Base-by-base conservation (phyloP, 192 early-diverging fungal species). In the Bifiguratus adelaidae region DNA sequence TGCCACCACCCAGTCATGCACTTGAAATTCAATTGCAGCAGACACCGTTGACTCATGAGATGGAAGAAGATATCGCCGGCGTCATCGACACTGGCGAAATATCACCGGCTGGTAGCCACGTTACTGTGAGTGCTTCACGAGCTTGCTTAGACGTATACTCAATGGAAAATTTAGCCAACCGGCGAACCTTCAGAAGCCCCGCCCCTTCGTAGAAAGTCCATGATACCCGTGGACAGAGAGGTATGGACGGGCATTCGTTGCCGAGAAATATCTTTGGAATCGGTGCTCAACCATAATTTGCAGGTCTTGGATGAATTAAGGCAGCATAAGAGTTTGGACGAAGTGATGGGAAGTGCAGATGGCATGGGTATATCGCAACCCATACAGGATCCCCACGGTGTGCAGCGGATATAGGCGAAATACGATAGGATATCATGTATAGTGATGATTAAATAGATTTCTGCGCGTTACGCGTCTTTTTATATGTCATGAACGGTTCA, bases 201-300 rank as follows among this genome's bases (percentile, higher is more conserved):
- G 48, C 62, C 63, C 46, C 74, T 77, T 53, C 60, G 74, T 19
- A 49, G 74, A 46, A 77, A 77, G 56, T 77, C 74, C 13, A 74
- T 77, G 45, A 70, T 77, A 50, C 74, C 74, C 15, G 74, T 77
- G 47, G 74, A 77, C 36, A 72, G 74, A 58, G 64, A 65, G 18
- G 49, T 51, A 41, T 40, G 23, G 25, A 15, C 28, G 22, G 7
- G 8, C 13, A 7, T 16, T 0, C 26, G 11, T 26, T 9, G 24
- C 15, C 46, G 30, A 20, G 22, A 19, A 11, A 11, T n/a, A 15
- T n/a, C 24, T 34, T 8, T 35, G 19, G 9, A 16, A 16, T 40
- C n/a, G 1, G 13, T 5, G 16, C 7, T 5, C 6, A 15, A 33
- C 0, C 7, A 11, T 20, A 3, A 2, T 41, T 40, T 1, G 18